Percentiles rank a stretch among this genome's conserved stretches.
phyloP scores from a whole-genome alignment of 164 flowering plant species.

The Protea cynaroides region DNA sequence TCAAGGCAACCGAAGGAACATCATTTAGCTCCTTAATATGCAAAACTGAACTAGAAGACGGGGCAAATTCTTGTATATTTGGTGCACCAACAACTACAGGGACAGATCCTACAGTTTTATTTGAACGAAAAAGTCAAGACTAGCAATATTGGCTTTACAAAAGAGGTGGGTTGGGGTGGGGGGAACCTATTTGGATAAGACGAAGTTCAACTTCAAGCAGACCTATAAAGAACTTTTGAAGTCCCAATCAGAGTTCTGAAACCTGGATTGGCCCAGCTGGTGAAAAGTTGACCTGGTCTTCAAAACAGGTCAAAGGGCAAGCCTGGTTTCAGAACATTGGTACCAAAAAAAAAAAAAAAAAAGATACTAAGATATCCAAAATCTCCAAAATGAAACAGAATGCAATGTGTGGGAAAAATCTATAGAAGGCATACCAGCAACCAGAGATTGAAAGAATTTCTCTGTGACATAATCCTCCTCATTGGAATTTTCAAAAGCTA shows the following conservation, averaged over 20 bases:
- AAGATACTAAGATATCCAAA: slow-evolving; percentile 36
- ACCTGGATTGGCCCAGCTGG: no score
- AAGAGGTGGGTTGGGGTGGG: background rate
- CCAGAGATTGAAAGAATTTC: slow-evolving; percentile 96
- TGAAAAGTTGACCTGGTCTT: no score
- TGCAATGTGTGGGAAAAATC: background rate
- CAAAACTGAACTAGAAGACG: slow-evolving; percentile 57
- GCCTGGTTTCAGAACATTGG: background rate
- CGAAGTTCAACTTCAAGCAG: background rate
- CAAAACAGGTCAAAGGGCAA: no score
- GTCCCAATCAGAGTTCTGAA: no score
- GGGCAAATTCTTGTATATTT: slow-evolving; percentile 89
- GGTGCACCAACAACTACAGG: slow-evolving; percentile 98
- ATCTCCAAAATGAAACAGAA: slow-evolving; percentile 21
- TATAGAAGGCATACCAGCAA: slow-evolving; percentile 60
- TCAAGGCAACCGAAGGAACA: slow-evolving; percentile 27
- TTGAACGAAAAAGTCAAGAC: no score
- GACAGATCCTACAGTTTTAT: slow-evolving; percentile 46
- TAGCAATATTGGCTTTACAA: background rate
- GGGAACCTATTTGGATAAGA: background rate
- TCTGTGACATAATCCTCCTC: slow-evolving; percentile 99
- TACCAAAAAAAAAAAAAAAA: background rate
- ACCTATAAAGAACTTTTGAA: background rate
- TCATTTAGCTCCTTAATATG: slow-evolving; percentile 69
- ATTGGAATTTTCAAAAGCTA: slow-evolving; percentile 97